phyloP scores from a whole-genome alignment of 164 flowering plant species.

The Buxus sempervirens region DNA sequence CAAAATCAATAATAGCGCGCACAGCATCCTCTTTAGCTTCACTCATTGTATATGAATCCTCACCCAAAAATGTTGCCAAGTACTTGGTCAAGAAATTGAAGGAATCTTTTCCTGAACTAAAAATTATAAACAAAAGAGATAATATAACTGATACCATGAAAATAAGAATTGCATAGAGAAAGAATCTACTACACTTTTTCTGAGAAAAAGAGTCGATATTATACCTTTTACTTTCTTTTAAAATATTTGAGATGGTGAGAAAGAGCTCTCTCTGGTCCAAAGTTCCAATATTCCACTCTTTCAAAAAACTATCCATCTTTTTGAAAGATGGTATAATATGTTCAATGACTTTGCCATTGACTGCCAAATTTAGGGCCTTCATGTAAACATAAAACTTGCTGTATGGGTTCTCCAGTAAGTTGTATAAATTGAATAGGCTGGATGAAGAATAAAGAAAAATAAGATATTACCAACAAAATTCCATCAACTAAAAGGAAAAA shows the following conservation, averaged over 20 bases:
- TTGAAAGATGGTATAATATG: conserved; percentile 74
- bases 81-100: conserved; percentile 76
- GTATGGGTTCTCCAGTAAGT: conserved; percentile 74
- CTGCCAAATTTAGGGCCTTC: conserved; percentile 75
- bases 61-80: conserved; percentile 82
- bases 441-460: conserved; percentile 1
- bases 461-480: neutral
- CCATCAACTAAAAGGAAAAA: conserved; percentile 1
- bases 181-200: no score
- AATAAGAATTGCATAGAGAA: neutral
- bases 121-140: conserved; percentile 13
- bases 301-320: conserved; percentile 75
- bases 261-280: conserved; percentile 79
- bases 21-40: conserved; percentile 95
- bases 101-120: conserved; percentile 73
- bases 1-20: conserved; percentile 74
- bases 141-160: neutral
- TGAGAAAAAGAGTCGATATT: neutral
- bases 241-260: conserved; percentile 61
- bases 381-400: conserved; percentile 76
- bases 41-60: conserved; percentile 57
- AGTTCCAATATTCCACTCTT: conserved; percentile 81
- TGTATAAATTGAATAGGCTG: conserved; percentile 92
- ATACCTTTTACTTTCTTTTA: conserved; percentile 79
- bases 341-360: conserved; percentile 74